Conservation (phyloP, 352 stramenopile genomes). For the Halophytophthora polymorphica region DNA sequence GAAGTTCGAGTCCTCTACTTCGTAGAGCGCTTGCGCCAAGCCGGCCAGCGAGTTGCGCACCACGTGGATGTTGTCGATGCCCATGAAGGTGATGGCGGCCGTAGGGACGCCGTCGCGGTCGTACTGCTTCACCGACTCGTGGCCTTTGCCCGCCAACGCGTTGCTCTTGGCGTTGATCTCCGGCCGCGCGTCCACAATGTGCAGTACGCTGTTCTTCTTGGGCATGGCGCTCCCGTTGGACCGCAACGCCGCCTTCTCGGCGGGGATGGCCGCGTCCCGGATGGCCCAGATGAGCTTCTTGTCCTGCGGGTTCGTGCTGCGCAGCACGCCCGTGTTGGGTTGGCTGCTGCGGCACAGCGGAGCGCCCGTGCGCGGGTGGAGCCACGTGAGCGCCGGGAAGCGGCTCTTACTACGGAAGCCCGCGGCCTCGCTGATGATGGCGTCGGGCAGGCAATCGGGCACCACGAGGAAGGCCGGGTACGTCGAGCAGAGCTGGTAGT, state of each 20-base stretch:
- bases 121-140: slow-evolving; percentile 88
- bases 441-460: slow-evolving; percentile 52
- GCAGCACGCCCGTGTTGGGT: slow-evolving; percentile 94
- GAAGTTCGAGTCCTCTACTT: slow-evolving; percentile 86
- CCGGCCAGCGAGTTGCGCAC: slow-evolving; percentile 71
- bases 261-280: slow-evolving; percentile 69
- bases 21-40: slow-evolving; percentile 70
- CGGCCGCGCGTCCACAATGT: slow-evolving; percentile 89
- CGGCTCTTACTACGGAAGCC: slow-evolving; percentile 76
- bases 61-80: slow-evolving; percentile 87
- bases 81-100: slow-evolving; percentile 85
- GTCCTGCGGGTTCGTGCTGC: slow-evolving; percentile 90
- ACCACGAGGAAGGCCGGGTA: slow-evolving; percentile 79
- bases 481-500: slow-evolving; percentile 69
- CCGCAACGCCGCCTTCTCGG: slow-evolving; percentile 27
- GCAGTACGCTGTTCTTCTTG: slow-evolving; percentile 72
- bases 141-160: slow-evolving; percentile 85
- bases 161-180: slow-evolving; percentile 92
- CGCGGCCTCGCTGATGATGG: slow-evolving; percentile 63
- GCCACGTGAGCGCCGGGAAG: slow-evolving; percentile 88
- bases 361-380: slow-evolving; percentile 85
- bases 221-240: slow-evolving; percentile 21
- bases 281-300: slow-evolving; percentile 88
- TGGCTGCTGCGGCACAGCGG: slow-evolving; percentile 93
- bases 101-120: slow-evolving; percentile 66